These are phyloP conservation scores for Metschnikowia continentalis DNA, from an alignment of 805 yeast genomes.

Conservation along the genomic window DNA sequence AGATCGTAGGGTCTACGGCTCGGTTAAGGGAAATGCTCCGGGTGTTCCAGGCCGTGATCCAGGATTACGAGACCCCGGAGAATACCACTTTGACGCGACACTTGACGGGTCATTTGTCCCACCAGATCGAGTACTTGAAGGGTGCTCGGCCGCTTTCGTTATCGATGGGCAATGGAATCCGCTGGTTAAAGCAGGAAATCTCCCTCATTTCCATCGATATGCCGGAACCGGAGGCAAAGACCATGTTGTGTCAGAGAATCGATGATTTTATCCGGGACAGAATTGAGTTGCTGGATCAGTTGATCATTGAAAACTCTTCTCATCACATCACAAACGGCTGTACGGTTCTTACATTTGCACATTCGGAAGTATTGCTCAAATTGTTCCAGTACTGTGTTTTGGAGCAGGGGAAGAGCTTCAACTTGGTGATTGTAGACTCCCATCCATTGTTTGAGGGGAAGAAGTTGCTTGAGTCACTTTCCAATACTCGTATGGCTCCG, in stretches of 20 bases:
- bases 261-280: constrained; percentile 81
- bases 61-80: constrained; percentile 78
- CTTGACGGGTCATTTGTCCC: constrained; percentile 79
- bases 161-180: constrained; percentile 95
- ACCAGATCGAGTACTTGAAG: constrained; percentile 89
- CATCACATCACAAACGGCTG: constrained; percentile 70
- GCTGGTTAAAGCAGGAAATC: constrained; percentile 95
- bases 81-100: constrained; percentile 84
- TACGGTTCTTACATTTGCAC: constrained; percentile 83
- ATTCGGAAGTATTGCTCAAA: constrained; percentile 76
- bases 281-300: constrained; percentile 74
- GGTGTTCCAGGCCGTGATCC: constrained; percentile 76
- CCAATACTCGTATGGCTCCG: constrained; percentile 31
- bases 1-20: constrained; percentile 84
- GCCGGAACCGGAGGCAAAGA: constrained; percentile 64
- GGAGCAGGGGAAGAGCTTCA: constrained; percentile 60
- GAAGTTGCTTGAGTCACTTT: constrained; percentile 61
- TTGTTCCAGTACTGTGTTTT: constrained; percentile 64
- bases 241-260: constrained; percentile 57
- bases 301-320: constrained; percentile 78
- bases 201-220: constrained; percentile 74
- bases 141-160: constrained; percentile 88
- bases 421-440: constrained; percentile 84
- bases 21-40: constrained; percentile 81
- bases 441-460: constrained; percentile 94